Base-by-base conservation (phyloP, 2,329 filamentous ascomycete genomes). In the Paracamarosporium sp. region DNA sequence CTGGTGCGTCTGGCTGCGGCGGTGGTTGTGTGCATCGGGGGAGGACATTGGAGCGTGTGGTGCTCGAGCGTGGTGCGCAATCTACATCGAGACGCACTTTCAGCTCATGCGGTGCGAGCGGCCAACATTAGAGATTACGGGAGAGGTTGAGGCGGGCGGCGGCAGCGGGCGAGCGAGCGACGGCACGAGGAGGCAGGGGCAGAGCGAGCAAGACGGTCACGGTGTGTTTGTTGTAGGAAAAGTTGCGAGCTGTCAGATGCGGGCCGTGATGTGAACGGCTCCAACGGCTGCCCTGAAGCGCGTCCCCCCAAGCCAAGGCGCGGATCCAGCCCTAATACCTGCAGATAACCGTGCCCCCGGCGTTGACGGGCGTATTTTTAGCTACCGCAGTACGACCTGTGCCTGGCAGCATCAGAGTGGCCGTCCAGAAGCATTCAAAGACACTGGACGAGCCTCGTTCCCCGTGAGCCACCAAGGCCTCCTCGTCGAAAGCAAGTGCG, bases 1-100 rank as follows among this genome's bases (percentile, higher is more conserved):
- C 69, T 85, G 84, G 58, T 82, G 79, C 56, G 79, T 77, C 27
- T 83, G 80, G 61, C 78, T 77, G 63, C 80, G 78, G 60, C 80
- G 76, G 67, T 81, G 78, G 57, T 73, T 72, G 50, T 79, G 76
- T 65, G 80, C 15, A 17, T 50, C 80, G 70, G 80, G 78, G 66
- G 81, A 80, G 77, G 82, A 79, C 81, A 82, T 84, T 68, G 69
- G 64, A 66, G 70, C 65, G 70, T 60, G 55, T 64, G 67, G 71
- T 62, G 53, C 64, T 67, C 66, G 55, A 48, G 57, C 57, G 59
- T 56, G 60, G 61, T 62, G 50, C 59, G 66, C 64, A 67, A 61
- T 62, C 62, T 64, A 67, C 72, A 72, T 73, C 66, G 62, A 68
- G 66, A 45, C 66, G 65, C 56, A 51, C 55, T 58, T 40, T 69